Conservation (phyloP, 768 basidiomycete species). For the Mycena haematopus region DNA sequence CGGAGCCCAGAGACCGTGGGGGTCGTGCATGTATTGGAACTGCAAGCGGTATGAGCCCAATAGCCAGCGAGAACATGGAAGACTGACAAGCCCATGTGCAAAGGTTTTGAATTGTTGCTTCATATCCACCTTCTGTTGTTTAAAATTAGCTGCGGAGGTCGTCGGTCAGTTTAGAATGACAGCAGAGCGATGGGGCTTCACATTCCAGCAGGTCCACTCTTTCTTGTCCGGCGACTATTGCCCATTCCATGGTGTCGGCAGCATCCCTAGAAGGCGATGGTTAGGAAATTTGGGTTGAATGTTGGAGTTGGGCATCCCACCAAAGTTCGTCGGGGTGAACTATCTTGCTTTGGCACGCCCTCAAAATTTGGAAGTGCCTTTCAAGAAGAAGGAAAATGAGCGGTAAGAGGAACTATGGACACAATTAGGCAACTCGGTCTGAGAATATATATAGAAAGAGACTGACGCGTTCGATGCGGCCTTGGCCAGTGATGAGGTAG, state of each 20-base stretch:
- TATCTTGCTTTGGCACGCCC: constrained; percentile 33
- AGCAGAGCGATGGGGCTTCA: not conserved
- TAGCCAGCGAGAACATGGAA: too few relatives aligned
- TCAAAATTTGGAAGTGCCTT: constrained; percentile 41
- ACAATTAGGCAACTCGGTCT: not conserved
- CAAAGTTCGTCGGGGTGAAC: constrained; percentile 37
- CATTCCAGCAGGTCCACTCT: constrained; percentile 35
- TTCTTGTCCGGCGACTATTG: constrained; percentile 30
- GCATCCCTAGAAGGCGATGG: constrained; percentile 22
- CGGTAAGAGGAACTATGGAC: constrained; percentile 40
- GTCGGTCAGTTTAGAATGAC: not conserved
- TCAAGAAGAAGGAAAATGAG: constrained; percentile 42
- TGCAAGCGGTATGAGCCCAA: too few relatives aligned
- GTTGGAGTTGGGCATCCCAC: too few relatives aligned
- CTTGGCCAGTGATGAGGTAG: constrained; percentile 37
- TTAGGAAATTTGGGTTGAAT: too few relatives aligned
- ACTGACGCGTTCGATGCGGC: constrained; percentile 42
- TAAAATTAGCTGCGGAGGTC: constrained; percentile 29
- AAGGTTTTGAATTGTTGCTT: constrained; percentile 35
- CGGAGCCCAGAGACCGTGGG: constrained; percentile 25
- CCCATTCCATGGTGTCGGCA: constrained; percentile 29
- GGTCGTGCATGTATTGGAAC: constrained; percentile 29
- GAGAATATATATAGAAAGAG: not conserved
- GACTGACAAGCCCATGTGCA: constrained; percentile 31
- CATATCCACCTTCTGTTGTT: constrained; percentile 34